phyloP scores from a whole-genome alignment of 768 basidiomycete species.

The Russula earlei region DNA sequence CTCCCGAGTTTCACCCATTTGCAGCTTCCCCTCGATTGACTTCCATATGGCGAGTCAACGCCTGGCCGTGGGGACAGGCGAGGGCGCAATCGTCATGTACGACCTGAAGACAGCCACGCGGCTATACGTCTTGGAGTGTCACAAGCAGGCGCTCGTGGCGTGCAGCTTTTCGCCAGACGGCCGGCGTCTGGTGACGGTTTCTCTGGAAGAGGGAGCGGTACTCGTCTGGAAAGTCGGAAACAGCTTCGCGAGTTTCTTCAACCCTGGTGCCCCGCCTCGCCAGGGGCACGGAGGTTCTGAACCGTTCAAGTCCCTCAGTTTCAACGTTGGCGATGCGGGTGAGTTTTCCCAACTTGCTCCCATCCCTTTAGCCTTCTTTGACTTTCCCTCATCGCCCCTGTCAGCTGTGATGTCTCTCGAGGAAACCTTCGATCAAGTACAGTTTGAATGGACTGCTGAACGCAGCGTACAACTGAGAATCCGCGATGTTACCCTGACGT shows the following conservation, averaged over 20 bases:
- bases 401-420: constrained; percentile 49
- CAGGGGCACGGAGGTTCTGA: constrained; percentile 76
- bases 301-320: constrained; percentile 82
- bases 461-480: constrained; percentile 79
- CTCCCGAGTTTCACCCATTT: background rate
- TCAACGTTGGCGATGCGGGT: constrained; percentile 83
- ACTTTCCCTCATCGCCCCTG: background rate
- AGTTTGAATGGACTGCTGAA: constrained; percentile 78
- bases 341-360: no score
- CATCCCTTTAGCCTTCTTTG: no score
- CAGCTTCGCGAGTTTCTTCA: constrained; percentile 83
- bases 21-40: constrained; percentile 86
- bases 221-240: constrained; percentile 95
- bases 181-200: constrained; percentile 76
- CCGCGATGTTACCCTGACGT: constrained; percentile 73
- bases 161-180: constrained; percentile 94
- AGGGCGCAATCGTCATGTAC: constrained; percentile 93
- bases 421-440: constrained; percentile 60
- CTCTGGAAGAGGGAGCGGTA: constrained; percentile 73
- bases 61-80: constrained; percentile 86
- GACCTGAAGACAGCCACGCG: constrained; percentile 94
- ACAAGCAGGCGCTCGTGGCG: constrained; percentile 72
- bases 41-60: constrained; percentile 84
- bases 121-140: constrained; percentile 89
- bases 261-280: constrained; percentile 79